phyloP scores from a whole-genome alignment of 352 stramenopile species.

The Phytophthora melonis region DNA sequence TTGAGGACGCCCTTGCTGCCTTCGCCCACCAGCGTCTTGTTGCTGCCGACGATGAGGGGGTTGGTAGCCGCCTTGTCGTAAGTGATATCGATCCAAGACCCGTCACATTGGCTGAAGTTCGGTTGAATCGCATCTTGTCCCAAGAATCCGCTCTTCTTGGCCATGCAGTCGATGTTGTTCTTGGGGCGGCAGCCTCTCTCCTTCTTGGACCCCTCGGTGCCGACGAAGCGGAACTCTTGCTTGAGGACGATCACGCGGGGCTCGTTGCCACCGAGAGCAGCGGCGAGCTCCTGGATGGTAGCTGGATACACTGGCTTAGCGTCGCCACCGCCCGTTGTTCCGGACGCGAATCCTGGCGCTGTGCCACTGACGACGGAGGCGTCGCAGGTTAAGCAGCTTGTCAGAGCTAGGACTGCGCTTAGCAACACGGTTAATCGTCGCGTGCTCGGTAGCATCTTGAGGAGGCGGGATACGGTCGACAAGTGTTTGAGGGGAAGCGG shows the following conservation, averaged over 20 bases:
- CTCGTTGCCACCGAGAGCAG: slow-evolving; percentile 25
- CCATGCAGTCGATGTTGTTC: slow-evolving; percentile 14
- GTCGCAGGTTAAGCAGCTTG: too few species aligned
- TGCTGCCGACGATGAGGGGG: slow-evolving; percentile 20
- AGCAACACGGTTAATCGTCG: neutral
- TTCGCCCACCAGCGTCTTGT: slow-evolving; percentile 42
- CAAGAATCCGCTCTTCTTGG: slow-evolving; percentile 52
- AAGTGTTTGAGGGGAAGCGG: too few species aligned
- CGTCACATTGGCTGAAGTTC: slow-evolving; percentile 12
- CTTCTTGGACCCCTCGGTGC: slow-evolving; percentile 33
- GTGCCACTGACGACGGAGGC: too few species aligned
- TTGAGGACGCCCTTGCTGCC: slow-evolving; percentile 41
- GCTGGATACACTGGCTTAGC: slow-evolving; percentile 33
- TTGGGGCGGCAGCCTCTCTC: slow-evolving; percentile 30
- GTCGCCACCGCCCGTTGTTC: slow-evolving; percentile 5
- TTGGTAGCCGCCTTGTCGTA: slow-evolving; percentile 37
- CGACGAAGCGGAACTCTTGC: slow-evolving; percentile 36
- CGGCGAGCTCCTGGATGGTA: slow-evolving; percentile 27
- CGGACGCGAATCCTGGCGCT: too few species aligned
- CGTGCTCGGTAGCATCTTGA: neutral
- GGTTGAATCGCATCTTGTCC: slow-evolving; percentile 49
- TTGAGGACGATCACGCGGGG: slow-evolving; percentile 44
- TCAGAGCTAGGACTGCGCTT: too few species aligned
- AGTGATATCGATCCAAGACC: slow-evolving; percentile 33
- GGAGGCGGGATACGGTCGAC: neutral